Percentiles rank a stretch among this genome's conserved stretches.
Conservation (phyloP, 768 basidiomycete genomes). For the Leccinum disarticulatum region DNA sequence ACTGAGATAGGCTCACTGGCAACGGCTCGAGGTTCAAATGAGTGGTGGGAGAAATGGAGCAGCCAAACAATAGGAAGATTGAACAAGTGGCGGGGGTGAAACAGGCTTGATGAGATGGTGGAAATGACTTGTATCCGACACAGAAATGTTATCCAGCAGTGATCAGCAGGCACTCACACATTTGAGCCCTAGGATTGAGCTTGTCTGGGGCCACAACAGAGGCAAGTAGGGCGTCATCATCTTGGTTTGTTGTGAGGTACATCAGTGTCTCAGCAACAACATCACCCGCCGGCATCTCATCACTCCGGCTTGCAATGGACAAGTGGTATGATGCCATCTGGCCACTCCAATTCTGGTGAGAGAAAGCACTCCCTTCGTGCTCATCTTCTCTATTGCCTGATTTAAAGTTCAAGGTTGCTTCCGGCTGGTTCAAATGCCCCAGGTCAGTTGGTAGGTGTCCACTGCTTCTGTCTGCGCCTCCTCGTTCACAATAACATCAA, state of each 20-base stretch:
- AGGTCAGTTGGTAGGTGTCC: background rate
- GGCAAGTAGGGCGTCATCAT: background rate
- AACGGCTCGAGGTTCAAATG: too few species aligned
- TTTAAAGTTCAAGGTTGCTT: background rate
- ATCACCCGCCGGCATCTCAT: background rate
- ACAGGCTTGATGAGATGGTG: background rate
- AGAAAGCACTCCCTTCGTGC: background rate
- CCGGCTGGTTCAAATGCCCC: background rate
- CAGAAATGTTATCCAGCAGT: background rate
- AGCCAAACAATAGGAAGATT: too few species aligned
- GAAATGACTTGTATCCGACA: background rate
- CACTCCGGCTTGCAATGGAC: background rate
- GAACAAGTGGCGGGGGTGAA: background rate
- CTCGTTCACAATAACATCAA: background rate
- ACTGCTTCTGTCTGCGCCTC: background rate
- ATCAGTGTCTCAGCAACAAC: background rate
- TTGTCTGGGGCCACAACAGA: background rate
- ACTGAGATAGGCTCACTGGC: too few species aligned
- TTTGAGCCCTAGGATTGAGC: background rate
- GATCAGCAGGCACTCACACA: background rate
- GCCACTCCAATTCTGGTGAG: background rate
- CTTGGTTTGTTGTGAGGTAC: background rate
- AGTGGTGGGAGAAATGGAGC: too few species aligned
- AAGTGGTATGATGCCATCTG: background rate
- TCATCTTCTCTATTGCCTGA: background rate